Evolutionary conservation across 2,329 filamentous ascomycete species (phyloP), one percentile per base, ranked within the genome.

Genomic region (Aspergillus spinulosporus): DNA sequence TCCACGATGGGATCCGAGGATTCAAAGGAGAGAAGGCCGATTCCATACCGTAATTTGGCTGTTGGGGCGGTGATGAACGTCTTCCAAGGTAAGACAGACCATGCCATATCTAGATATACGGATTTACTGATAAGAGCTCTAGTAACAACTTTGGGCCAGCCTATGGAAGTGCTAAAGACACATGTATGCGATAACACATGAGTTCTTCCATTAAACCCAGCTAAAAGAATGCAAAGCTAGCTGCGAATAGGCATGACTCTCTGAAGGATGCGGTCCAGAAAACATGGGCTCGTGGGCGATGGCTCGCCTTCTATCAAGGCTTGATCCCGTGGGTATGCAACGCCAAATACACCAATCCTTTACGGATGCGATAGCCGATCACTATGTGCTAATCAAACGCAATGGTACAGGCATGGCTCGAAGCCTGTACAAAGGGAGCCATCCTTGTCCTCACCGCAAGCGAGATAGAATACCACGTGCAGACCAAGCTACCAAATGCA

Each of bases 371-470:
- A 21, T 21, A 21, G 21, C 21, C 21, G 21, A 21, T 21, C 21
- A 21, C 21, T 21, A 21, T 21, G 21, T 47, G 8, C 45, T 47
- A 47, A 47, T 11, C 7, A 26, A 1, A 21, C 21, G 21, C 1
- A 4, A 11, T 4, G 11, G 11, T 34, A 47, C 7, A 54, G 46
- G 93, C 92, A 75, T 97, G 92, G 92, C 96, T 97, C 77, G 92
- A 97, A 84, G 93, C 92, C 72, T 96, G 91, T 70, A 96, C 92
- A 79, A 97, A 97, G 82, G 93, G 92, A 73, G 92, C 92, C 69
- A 93, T 97, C 67, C 88, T 97, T 71, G 89, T 97, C 76, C 96
- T 97, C 79, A 92, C 97, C 73, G 92, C 92, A 64, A 94, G 91
- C 68, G 92, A 97, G 80, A 92, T 90, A 78, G 92, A 97, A 77